Percentiles rank a stretch among this genome's conserved stretches.
Conservation (phyloP, 2,329 filamentous ascomycete genomes). For the Didymella exigua region DNA sequence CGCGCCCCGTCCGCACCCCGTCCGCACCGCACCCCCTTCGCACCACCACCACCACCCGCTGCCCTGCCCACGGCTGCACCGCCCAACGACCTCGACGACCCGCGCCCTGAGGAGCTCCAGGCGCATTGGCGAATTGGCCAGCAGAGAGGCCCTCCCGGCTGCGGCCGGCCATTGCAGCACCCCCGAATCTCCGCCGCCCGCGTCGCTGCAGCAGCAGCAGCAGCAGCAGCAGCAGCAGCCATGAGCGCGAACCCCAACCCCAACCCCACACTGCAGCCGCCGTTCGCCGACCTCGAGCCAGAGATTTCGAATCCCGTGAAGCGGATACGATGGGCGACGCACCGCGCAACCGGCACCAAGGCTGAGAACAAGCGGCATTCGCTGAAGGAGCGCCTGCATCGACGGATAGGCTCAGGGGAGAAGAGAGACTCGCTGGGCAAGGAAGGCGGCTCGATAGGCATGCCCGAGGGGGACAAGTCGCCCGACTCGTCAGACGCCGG, state of each 20-base stretch:
- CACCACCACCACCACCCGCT: conserved; percentile 22
- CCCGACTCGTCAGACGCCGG: conserved; percentile 48
- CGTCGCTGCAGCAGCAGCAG: conserved; percentile 9
- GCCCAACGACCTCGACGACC: conserved; percentile 9
- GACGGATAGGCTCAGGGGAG: conserved; percentile 65
- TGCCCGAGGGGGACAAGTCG: conserved; percentile 51
- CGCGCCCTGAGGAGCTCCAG: conserved; percentile 6
- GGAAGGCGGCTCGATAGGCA: conserved; percentile 31
- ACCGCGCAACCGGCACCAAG: conserved; percentile 76
- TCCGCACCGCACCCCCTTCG: conserved; percentile 17
- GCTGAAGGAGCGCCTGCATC: conserved; percentile 77
- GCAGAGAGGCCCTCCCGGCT: conserved; percentile 46
- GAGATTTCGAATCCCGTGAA: conserved; percentile 69
- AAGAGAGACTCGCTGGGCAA: conserved; percentile 59
- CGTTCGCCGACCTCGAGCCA: conserved; percentile 46
- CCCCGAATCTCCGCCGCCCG: conserved; percentile 27
- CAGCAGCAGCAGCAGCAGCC: conserved; percentile 14
- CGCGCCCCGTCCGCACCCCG: conserved; percentile 15
- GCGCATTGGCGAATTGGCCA: conserved; percentile 40
- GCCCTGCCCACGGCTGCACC: conserved; percentile 16
- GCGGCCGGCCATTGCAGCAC: conserved; percentile 41
- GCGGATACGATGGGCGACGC: conserved; percentile 94
- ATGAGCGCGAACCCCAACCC: conserved; percentile 19
- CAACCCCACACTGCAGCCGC: conserved; percentile 20
- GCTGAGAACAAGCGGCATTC: conserved; percentile 80